Evolutionary conservation across 257 asterid species (phyloP).

Genomic region (Solanum corneliomulleri): DNA sequence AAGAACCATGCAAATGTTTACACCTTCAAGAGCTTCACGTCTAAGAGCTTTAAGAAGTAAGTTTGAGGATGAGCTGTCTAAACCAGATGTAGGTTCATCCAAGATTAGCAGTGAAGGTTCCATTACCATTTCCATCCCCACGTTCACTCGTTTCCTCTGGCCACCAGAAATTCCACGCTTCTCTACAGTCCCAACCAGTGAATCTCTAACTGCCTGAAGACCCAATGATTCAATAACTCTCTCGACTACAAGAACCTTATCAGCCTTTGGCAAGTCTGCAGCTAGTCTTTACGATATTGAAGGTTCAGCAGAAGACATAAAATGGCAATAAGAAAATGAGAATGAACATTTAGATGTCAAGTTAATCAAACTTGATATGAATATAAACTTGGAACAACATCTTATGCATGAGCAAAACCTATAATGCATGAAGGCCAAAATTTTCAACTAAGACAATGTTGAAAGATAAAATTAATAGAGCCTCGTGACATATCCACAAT

Average conservation of each 20-base stretch:
- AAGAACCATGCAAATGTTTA: conserved; percentile 90
- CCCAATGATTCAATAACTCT: conserved; percentile 95
- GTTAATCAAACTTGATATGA: neutral
- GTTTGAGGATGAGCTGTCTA: conserved; percentile 89
- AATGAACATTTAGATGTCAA: neutral
- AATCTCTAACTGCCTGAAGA: conserved; percentile 78
- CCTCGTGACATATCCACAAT: neutral
- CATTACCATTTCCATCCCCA: conserved; percentile 93
- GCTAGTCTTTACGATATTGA: conserved; percentile 52
- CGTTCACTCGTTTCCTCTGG: conserved; percentile 92
- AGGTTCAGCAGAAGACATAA: conserved; percentile 12
- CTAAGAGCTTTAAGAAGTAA: conserved; percentile 88
- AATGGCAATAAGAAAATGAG: conserved; percentile 16
- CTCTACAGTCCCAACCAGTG: conserved; percentile 90
- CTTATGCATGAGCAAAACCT: neutral
- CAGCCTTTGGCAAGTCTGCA: conserved; percentile 71
- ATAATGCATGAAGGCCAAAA: neutral
- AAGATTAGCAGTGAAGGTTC: conserved; percentile 88
- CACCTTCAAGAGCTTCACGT: conserved; percentile 98
- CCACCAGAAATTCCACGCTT: conserved; percentile 96
- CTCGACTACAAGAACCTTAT: conserved; percentile 88
- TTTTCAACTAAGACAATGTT: neutral
- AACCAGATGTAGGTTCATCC: conserved; percentile 97
- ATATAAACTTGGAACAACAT: neutral
- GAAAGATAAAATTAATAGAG: neutral